Evolutionary conservation across 2,329 filamentous ascomycete genomes (phyloP).

Genomic region (Cercospora berteroae): DNA sequence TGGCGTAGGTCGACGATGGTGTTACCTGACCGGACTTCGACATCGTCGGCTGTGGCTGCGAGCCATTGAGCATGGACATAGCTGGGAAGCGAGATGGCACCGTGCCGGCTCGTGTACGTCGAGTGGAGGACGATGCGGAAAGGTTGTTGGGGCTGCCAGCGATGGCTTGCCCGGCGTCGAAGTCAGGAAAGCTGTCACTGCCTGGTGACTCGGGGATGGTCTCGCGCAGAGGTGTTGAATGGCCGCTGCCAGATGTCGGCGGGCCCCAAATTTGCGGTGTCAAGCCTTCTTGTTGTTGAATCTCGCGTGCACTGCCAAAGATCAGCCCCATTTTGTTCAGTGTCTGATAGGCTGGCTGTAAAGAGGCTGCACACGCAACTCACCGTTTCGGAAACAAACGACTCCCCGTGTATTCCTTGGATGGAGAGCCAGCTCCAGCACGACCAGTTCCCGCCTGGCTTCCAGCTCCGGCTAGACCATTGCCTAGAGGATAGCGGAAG

Average conservation of each 20-base stretch:
- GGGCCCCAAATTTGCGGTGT: constrained; percentile 78
- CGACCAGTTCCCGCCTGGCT: constrained; percentile 58
- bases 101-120: constrained; percentile 86
- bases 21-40: constrained; percentile 81
- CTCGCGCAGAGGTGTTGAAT: constrained; percentile 92
- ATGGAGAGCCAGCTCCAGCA: constrained; percentile 92
- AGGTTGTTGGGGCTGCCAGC: constrained; percentile 27
- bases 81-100: constrained; percentile 93
- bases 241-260: constrained; percentile 90
- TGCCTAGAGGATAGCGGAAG: constrained; percentile 70
- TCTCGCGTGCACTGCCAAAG: constrained; percentile 75
- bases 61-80: constrained; percentile 58
- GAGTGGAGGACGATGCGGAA: constrained; percentile 37
- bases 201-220: constrained; percentile 96
- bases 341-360: not conserved
- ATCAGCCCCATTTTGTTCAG: constrained; percentile 9
- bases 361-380: constrained; percentile 37
- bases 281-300: constrained; percentile 92
- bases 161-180: constrained; percentile 50
- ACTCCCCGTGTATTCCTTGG: constrained; percentile 74
- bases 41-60: constrained; percentile 58
- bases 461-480: constrained; percentile 55
- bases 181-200: constrained; percentile 87
- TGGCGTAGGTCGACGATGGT: constrained; percentile 75
- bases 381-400: constrained; percentile 92